phyloP scores from a whole-genome alignment of 768 basidiomycete genomes.

The Vararia minispora region DNA sequence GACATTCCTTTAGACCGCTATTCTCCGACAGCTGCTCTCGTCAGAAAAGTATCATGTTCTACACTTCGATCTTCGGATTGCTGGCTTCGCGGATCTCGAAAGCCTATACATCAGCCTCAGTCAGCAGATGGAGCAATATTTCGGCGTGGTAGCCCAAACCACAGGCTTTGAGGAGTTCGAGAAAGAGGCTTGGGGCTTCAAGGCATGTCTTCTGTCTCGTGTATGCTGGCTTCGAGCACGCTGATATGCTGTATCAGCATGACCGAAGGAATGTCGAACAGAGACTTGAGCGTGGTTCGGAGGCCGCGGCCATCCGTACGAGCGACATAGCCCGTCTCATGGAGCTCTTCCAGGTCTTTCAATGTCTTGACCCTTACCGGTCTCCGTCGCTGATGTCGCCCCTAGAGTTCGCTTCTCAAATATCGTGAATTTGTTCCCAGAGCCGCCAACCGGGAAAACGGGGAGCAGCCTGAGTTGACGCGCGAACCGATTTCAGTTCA shows the following conservation, averaged over 20 bases:
- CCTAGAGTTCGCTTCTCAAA: slow-evolving; percentile 18
- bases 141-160: slow-evolving; percentile 47
- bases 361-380: neutral
- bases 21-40: slow-evolving; percentile 68
- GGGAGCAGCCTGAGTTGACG: slow-evolving; percentile 1
- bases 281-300: slow-evolving; percentile 35
- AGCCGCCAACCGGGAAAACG: neutral
- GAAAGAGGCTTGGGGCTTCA: slow-evolving; percentile 70
- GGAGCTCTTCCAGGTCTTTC: slow-evolving; percentile 69
- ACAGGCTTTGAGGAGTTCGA: slow-evolving; percentile 63
- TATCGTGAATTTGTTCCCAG: slow-evolving; percentile 21
- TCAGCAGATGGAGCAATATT: slow-evolving; percentile 74
- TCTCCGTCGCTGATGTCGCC: neutral
- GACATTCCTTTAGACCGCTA: slow-evolving; percentile 42
- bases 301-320: slow-evolving; percentile 45
- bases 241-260: slow-evolving; percentile 33
- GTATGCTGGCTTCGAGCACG: neutral
- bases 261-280: slow-evolving; percentile 67
- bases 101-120: slow-evolving; percentile 72
- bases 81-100: slow-evolving; percentile 71
- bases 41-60: slow-evolving; percentile 63
- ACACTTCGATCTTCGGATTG: slow-evolving; percentile 75
- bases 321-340: slow-evolving; percentile 75
- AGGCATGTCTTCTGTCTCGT: slow-evolving; percentile 30
- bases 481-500: slow-evolving; percentile 5